A percentile compares a stretch with the other conserved stretches of the same genome.
Evolutionary conservation across 2,329 filamentous ascomycete species (phyloP).

Genomic region (Neonectria coccinea): DNA sequence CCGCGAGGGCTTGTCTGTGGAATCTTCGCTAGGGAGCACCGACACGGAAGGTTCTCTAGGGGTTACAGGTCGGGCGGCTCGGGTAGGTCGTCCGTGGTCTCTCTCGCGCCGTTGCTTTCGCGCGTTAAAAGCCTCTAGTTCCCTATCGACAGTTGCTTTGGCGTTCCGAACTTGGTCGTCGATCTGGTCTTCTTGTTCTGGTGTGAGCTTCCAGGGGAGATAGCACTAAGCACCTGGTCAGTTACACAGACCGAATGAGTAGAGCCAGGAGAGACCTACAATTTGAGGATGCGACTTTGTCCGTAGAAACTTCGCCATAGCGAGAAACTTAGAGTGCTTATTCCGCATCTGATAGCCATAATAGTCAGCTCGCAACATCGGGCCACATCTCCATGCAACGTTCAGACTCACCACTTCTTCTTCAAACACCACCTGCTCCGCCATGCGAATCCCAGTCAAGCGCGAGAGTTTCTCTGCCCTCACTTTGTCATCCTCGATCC

Average conservation of each 20-base stretch:
- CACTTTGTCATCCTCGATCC: slow-evolving; percentile 75
- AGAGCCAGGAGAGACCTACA: slow-evolving; percentile 64
- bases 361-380: slow-evolving; percentile 31
- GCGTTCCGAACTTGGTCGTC: slow-evolving; percentile 75
- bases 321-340: slow-evolving; percentile 78
- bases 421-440: slow-evolving; percentile 81
- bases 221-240: slow-evolving; percentile 73
- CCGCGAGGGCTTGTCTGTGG: slow-evolving; percentile 20
- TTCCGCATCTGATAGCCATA: slow-evolving; percentile 74
- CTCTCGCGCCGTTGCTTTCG: slow-evolving; percentile 55
- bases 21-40: slow-evolving; percentile 25
- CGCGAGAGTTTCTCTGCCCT: slow-evolving; percentile 74
- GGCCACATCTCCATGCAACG: not conserved
- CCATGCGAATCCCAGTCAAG: slow-evolving; percentile 69
- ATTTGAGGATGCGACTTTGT: slow-evolving; percentile 79
- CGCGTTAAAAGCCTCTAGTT: slow-evolving; percentile 72
- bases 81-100: slow-evolving; percentile 37
- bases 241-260: not conserved
- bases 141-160: slow-evolving; percentile 71
- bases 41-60: slow-evolving; percentile 34
- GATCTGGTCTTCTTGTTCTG: slow-evolving; percentile 77
- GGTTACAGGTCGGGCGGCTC: slow-evolving; percentile 11
- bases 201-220: slow-evolving; percentile 81
- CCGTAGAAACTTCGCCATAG: slow-evolving; percentile 77
- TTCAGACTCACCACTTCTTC: slow-evolving; percentile 74